phyloP scores from a whole-genome alignment of 495 filamentous ascomycete genomes.

The Schizothecium vesticola region DNA sequence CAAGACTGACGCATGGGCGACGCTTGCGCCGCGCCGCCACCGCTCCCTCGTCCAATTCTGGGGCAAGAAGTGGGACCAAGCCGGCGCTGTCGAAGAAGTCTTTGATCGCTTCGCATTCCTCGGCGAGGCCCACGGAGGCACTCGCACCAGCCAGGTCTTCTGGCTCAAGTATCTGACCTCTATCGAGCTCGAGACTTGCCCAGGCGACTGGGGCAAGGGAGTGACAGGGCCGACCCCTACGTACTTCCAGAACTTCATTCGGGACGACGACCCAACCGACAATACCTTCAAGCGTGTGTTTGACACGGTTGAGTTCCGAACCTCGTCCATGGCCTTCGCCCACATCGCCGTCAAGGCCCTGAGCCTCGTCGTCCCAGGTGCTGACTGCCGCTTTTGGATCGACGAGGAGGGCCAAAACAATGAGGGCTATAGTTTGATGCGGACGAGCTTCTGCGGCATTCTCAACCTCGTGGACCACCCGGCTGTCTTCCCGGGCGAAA shows the following conservation, averaged over 20 bases:
- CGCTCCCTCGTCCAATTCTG: slow-evolving; percentile 20
- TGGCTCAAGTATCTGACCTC: slow-evolving; percentile 31
- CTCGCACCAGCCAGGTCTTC: slow-evolving; percentile 26
- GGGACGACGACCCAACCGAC: slow-evolving; percentile 4
- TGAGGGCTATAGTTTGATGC: slow-evolving; percentile 15
- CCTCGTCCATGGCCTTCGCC: slow-evolving; percentile 28
- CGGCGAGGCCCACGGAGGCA: slow-evolving; percentile 34
- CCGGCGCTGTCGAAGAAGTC: neutral
- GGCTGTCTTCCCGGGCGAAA: slow-evolving; percentile 23
- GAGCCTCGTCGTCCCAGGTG: slow-evolving; percentile 19
- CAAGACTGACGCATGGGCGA: slow-evolving; percentile 11
- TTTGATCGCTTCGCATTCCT: slow-evolving; percentile 23
- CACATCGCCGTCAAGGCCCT: slow-evolving; percentile 27
- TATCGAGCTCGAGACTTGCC: slow-evolving; percentile 29
- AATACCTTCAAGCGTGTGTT: slow-evolving; percentile 28
- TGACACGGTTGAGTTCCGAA: slow-evolving; percentile 32
- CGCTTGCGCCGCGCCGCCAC: slow-evolving; percentile 10
- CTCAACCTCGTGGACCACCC: slow-evolving; percentile 16
- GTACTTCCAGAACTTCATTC: slow-evolving; percentile 16
- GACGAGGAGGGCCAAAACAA: neutral
- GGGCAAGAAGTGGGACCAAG: slow-evolving; percentile 17
- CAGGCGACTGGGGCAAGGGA: slow-evolving; percentile 24
- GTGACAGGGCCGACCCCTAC: slow-evolving; percentile 17
- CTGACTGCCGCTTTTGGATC: slow-evolving; percentile 23
- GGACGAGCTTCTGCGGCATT: slow-evolving; percentile 11